These are phyloP conservation scores for Taphrina communis DNA, from an alignment of 1,139 yeast genomes.

Conservation along the genomic window DNA sequence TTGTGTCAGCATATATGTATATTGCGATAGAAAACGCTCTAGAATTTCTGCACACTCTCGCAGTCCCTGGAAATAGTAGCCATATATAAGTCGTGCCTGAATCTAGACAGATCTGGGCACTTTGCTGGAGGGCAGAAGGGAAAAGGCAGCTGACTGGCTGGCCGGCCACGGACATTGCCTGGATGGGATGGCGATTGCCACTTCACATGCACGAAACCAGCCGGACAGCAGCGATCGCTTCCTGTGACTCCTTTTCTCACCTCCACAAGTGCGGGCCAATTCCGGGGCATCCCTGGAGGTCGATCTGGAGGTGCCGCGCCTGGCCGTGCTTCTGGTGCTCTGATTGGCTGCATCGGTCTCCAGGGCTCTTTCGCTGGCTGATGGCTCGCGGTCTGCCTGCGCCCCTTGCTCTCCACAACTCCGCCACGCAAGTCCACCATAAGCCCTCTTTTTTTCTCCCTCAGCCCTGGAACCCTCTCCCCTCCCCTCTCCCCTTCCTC, in stretches of 20 bases:
- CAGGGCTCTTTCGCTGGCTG: not conserved
- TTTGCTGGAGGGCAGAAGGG: not conserved
- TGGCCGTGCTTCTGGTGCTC: too few relatives aligned
- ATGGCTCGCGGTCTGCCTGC: not conserved
- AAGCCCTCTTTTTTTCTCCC: not conserved
- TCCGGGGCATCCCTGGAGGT: not conserved
- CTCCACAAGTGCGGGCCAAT: not conserved
- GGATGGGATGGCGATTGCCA: not conserved
- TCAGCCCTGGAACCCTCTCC: not conserved
- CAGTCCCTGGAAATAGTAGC: not conserved
- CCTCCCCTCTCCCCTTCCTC: slow-evolving; percentile 5
- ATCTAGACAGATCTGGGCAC: not conserved
- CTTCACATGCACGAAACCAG: too few relatives aligned
- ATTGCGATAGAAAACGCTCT: too few relatives aligned
- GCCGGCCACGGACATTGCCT: slow-evolving; percentile 1
- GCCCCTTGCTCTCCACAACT: not conserved
- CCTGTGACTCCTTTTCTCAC: not conserved
- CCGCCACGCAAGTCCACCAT: not conserved
- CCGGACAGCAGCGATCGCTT: not conserved
- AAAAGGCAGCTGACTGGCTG: not conserved
- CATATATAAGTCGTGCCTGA: not conserved
- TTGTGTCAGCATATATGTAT: too few relatives aligned
- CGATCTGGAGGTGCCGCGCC: not conserved
- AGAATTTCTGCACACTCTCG: too few relatives aligned
- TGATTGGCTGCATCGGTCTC: too few relatives aligned